phyloP scores from a whole-genome alignment of 2,329 filamentous ascomycete genomes.

The Sporothrix sp. region DNA sequence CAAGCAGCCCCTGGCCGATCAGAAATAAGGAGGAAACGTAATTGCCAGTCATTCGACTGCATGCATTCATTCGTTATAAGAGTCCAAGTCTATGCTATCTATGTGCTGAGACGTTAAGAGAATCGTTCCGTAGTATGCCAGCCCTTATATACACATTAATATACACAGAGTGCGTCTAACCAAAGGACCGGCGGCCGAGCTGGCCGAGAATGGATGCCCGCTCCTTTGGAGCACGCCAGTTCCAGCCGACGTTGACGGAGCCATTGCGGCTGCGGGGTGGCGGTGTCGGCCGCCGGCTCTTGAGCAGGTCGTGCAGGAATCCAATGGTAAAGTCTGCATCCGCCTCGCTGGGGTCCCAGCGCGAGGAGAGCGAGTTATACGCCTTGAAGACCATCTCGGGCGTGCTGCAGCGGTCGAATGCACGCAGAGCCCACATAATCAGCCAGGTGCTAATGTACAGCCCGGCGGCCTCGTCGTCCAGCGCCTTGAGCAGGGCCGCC shows the following conservation, averaged over 20 bases:
- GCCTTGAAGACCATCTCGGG: conserved; percentile 42
- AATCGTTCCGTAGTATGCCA: neutral
- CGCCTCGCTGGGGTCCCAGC: conserved; percentile 36
- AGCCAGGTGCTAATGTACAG: conserved; percentile 52
- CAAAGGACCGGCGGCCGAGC: conserved; percentile 6
- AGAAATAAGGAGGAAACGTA: too few species aligned
- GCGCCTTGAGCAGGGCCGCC: conserved; percentile 49
- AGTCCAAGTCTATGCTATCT: neutral
- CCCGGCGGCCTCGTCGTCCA: conserved; percentile 36
- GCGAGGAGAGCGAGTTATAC: conserved; percentile 39
- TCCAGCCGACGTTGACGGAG: neutral
- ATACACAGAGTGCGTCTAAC: neutral
- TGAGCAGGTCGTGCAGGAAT: conserved; percentile 35
- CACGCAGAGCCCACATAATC: conserved; percentile 49
- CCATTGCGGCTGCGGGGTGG: too few species aligned
- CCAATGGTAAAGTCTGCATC: conserved; percentile 38
- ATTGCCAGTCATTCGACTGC: too few species aligned
- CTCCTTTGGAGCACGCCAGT: neutral
- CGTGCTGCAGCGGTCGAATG: conserved; percentile 53
- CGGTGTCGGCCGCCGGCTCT: conserved; percentile 14
- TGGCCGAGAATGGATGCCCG: conserved; percentile 4
- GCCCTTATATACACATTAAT: too few species aligned
- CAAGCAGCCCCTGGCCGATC: too few species aligned
- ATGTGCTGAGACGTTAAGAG: neutral
- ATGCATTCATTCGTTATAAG: conserved; percentile 6